Conservation (phyloP, 805 yeast genomes). For the Metschnikowia henanensis region DNA sequence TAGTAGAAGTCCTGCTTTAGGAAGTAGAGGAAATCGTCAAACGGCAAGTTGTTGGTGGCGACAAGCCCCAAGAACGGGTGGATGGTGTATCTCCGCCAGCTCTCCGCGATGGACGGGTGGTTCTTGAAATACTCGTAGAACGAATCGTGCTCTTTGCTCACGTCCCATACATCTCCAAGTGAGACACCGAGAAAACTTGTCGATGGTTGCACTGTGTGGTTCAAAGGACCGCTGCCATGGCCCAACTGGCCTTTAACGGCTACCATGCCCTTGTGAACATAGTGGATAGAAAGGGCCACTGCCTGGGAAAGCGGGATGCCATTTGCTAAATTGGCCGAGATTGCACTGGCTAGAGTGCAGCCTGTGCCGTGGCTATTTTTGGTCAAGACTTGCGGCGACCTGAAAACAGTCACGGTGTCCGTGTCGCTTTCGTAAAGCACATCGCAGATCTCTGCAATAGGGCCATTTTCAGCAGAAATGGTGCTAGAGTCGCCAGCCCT, state of each 20-base stretch:
- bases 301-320: conserved; percentile 49
- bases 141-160: conserved; percentile 5
- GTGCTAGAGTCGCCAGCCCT: neutral
- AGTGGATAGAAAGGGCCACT: conserved; percentile 57
- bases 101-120: conserved; percentile 54
- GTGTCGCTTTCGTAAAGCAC: conserved; percentile 48
- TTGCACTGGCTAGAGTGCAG: conserved; percentile 80
- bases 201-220: conserved; percentile 4
- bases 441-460: conserved; percentile 41
- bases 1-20: conserved; percentile 69
- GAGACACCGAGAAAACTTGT: conserved; percentile 2
- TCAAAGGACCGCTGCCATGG: conserved; percentile 8
- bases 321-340: conserved; percentile 71
- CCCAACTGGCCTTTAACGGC: conserved; percentile 1
- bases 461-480: too few relatives aligned
- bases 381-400: conserved; percentile 46
- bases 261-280: conserved; percentile 65
- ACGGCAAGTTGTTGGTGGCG: conserved; percentile 51
- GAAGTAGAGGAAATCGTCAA: conserved; percentile 51
- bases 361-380: conserved; percentile 86
- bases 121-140: conserved; percentile 49
- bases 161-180: neutral
- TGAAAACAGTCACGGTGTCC: conserved; percentile 41
- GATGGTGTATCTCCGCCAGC: conserved; percentile 58
- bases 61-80: conserved; percentile 62